These are phyloP conservation scores for Aspergillus melleus DNA, from an alignment of 2,329 filamentous ascomycete genomes.

Conservation along the genomic window DNA sequence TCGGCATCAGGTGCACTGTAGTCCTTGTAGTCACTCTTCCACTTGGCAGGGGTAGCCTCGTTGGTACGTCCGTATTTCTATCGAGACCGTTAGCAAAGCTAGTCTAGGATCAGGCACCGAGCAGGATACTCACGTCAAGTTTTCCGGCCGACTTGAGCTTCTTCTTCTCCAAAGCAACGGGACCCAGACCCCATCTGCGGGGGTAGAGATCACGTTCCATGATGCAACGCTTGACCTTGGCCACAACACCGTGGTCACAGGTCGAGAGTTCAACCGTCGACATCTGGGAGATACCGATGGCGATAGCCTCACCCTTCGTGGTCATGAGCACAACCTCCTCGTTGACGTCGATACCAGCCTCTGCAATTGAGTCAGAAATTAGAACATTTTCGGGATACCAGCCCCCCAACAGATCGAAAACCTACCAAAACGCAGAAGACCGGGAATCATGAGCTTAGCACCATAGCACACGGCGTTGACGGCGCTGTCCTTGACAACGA, in stretches of 20 bases:
- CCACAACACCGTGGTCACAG: slow-evolving; percentile 95
- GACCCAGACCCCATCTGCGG: slow-evolving; percentile 91
- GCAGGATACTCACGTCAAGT: slow-evolving; percentile 65
- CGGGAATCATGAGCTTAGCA: slow-evolving; percentile 98
- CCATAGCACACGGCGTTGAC: slow-evolving; percentile 98
- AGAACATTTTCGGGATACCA: not conserved
- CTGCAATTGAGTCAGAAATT: slow-evolving; percentile 47
- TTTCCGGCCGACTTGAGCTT: slow-evolving; percentile 98
- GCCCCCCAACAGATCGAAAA: slow-evolving; percentile 16
- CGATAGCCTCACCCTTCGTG: slow-evolving; percentile 98
- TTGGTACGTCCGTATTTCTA: slow-evolving; percentile 90
- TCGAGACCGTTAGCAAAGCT: slow-evolving; percentile 29
- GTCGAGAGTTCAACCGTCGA: slow-evolving; percentile 95
- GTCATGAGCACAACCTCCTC: slow-evolving; percentile 98
- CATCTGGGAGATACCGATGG: slow-evolving; percentile 95
- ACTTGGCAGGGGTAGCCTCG: slow-evolving; percentile 89
- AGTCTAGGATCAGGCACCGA: not conserved
- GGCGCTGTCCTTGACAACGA: slow-evolving; percentile 95
- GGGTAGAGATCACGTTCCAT: slow-evolving; percentile 99
- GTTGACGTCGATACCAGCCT: slow-evolving; percentile 86
- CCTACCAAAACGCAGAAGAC: slow-evolving; percentile 84
- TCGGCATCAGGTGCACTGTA: slow-evolving; percentile 59
- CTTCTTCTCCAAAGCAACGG: slow-evolving; percentile 95
- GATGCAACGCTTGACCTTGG: slow-evolving; percentile 98
- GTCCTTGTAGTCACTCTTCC: slow-evolving; percentile 91